phyloP scores from a whole-genome alignment of 345 rosid species.

The Bruguiera sexangula region DNA sequence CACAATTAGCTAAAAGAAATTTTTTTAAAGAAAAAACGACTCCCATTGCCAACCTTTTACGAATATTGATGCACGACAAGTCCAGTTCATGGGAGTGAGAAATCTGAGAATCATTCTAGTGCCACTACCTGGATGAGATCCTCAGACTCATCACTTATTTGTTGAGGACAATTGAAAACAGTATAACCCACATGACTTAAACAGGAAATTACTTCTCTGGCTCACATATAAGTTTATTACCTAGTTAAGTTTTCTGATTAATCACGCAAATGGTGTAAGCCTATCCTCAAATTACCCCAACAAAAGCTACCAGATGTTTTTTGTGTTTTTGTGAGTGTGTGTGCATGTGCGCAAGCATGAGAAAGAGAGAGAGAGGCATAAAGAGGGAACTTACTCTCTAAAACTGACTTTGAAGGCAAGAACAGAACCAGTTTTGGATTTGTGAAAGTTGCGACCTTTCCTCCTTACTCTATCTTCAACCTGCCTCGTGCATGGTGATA shows the following conservation, averaged over 20 bases:
- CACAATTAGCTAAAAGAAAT: no score
- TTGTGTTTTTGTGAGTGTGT: background rate
- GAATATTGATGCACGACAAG: no score
- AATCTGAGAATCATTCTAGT: no score
- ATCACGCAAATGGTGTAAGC: background rate
- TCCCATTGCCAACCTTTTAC: no score
- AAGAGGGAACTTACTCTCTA: conserved; percentile 54
- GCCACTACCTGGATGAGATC: no score
- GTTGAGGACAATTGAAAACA: background rate
- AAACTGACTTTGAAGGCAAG: conserved; percentile 90
- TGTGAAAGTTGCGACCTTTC: conserved; percentile 71
- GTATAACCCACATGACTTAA: background rate
- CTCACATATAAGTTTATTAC: background rate
- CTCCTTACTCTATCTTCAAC: conserved; percentile 70
- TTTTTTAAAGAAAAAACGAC: no score
- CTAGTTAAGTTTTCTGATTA: background rate
- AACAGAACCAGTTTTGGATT: conserved; percentile 76
- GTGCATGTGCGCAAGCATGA: no score
- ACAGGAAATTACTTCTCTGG: background rate
- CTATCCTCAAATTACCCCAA: background rate
- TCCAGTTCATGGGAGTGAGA: no score
- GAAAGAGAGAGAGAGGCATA: background rate
- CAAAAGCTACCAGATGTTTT: background rate
- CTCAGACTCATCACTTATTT: background rate
- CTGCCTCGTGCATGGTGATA: conserved; percentile 28